Evolutionary conservation across 1,284 basidiomycete genomes (phyloP).

Genomic region (Singerocomus inundabilis): DNA sequence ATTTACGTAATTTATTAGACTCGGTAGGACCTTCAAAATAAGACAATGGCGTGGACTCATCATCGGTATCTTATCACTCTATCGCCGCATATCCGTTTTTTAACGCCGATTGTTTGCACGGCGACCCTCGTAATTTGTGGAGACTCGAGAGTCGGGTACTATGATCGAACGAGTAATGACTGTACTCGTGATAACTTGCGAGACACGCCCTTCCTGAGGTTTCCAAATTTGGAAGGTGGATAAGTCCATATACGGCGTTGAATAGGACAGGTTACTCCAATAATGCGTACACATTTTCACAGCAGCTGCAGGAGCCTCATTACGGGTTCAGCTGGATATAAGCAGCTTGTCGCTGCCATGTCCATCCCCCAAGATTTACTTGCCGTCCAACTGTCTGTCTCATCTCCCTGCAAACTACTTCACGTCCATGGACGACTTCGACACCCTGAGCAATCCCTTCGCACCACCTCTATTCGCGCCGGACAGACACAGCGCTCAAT

Average conservation of each 20-base stretch:
- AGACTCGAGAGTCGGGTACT: too few relatives aligned
- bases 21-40: too few relatives aligned
- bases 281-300: conserved; percentile 1
- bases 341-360: neutral
- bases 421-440: conserved; percentile 17
- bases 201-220: too few relatives aligned
- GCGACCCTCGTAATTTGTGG: too few relatives aligned
- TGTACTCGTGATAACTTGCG: too few relatives aligned
- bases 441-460: neutral
- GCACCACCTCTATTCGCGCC: neutral
- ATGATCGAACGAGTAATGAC: too few relatives aligned
- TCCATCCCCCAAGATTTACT: neutral
- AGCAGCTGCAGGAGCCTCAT: neutral
- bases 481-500: neutral
- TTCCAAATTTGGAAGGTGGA: neutral
- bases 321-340: neutral
- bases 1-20: too few relatives aligned
- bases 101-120: too few relatives aligned
- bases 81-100: too few relatives aligned
- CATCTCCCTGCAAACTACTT: neutral
- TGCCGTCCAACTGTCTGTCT: neutral
- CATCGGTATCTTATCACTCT: too few relatives aligned
- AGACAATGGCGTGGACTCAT: too few relatives aligned
- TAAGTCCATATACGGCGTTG: conserved; percentile 4
- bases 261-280: conserved; percentile 2